Percentiles rank a stretch among this genome's conserved stretches.
These are phyloP conservation scores for Kondoa subrosea DNA, from an alignment of 768 basidiomycete species.

Conservation along the genomic window DNA sequence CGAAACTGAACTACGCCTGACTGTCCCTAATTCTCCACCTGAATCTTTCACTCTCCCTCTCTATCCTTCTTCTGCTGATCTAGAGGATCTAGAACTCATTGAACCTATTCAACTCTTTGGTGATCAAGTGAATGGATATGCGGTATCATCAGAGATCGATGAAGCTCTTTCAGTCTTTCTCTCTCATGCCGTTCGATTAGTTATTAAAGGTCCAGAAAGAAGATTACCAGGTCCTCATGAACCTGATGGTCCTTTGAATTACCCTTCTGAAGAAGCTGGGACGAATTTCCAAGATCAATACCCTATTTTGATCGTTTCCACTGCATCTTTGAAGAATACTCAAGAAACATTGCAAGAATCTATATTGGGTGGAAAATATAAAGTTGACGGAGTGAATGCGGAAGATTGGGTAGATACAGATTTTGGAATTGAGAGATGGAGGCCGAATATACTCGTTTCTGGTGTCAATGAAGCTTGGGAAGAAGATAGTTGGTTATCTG, in stretches of 20 bases:
- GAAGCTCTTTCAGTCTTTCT: background rate
- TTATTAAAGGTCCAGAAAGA: background rate
- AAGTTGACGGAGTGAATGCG: too few species aligned
- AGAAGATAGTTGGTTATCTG: background rate
- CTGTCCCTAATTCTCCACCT: background rate
- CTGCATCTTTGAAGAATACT: background rate
- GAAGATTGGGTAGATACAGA: too few species aligned
- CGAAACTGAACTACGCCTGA: background rate
- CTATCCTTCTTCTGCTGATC: background rate
- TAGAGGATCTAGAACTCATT: slow-evolving; percentile 7
- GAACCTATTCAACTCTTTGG: background rate
- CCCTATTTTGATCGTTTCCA: background rate
- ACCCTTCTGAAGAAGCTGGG: background rate
- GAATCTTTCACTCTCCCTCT: background rate
- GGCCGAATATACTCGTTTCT: slow-evolving; percentile 3
- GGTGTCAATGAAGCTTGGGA: background rate
- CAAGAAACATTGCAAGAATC: background rate
- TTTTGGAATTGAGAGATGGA: background rate
- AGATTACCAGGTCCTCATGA: background rate
- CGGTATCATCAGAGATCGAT: slow-evolving; percentile 4
- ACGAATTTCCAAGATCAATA: slow-evolving; percentile 4
- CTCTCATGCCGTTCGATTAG: background rate
- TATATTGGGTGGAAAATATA: too few species aligned
- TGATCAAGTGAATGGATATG: background rate
- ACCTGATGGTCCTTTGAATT: background rate